phyloP scores from a whole-genome alignment of 2,329 filamentous ascomycete species.

The Onygenales sp. region DNA sequence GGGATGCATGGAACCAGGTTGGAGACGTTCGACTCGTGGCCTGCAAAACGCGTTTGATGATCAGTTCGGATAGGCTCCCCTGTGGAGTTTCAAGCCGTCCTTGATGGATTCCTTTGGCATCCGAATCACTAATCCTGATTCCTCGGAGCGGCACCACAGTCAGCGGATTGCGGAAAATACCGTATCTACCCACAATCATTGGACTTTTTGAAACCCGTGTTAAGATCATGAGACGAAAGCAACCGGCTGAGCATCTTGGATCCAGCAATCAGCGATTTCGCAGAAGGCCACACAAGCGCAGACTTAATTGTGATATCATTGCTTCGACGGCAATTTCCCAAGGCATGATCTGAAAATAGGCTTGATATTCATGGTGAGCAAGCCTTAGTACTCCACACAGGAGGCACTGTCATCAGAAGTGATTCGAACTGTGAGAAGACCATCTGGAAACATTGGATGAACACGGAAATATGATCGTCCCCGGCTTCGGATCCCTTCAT shows the following conservation, averaged over 20 bases:
- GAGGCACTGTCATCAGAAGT: too few species aligned
- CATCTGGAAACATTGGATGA: not conserved
- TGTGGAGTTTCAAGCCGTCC: not conserved
- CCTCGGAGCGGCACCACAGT: not conserved
- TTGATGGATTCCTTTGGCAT: not conserved
- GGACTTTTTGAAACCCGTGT: not conserved
- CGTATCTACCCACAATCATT: not conserved
- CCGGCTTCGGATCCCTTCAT: not conserved
- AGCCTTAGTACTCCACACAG: too few species aligned
- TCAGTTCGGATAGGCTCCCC: not conserved
- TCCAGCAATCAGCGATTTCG: not conserved
- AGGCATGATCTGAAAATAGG: not conserved
- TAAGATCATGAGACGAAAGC: conserved; percentile 1
- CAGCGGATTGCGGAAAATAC: not conserved
- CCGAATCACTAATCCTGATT: not conserved
- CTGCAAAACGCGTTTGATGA: not conserved
- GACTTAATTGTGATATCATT: not conserved
- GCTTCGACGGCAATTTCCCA: not conserved
- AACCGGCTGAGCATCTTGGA: not conserved
- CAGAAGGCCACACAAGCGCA: not conserved
- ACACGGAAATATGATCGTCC: not conserved
- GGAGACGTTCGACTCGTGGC: not conserved
- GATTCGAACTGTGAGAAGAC: too few species aligned
- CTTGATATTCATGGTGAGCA: not conserved
- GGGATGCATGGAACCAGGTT: not conserved